Conservation (phyloP, 208 protist genomes). For the Angomonas deanei region DNA sequence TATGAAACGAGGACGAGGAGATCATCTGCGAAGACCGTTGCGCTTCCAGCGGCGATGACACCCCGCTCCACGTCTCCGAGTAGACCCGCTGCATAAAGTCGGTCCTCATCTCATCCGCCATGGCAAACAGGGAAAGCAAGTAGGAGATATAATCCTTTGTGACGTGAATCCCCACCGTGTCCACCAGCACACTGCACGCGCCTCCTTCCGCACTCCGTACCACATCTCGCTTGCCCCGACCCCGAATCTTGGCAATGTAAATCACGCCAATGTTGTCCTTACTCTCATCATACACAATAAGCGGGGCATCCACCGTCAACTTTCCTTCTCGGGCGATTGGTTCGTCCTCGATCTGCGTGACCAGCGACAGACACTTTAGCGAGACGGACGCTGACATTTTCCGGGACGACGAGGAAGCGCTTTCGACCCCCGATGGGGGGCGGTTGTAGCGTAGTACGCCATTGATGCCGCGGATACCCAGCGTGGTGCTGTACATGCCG, state of each 20-base stretch:
- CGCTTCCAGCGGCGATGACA: background rate
- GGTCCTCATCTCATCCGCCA: constrained; percentile 3
- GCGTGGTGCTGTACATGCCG: constrained; percentile 64
- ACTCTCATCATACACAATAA: constrained; percentile 41
- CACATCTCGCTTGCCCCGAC: constrained; percentile 42
- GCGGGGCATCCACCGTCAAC: constrained; percentile 39
- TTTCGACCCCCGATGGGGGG: constrained; percentile 49
- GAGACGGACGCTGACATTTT: constrained; percentile 47
- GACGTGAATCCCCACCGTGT: constrained; percentile 40
- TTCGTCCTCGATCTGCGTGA: constrained; percentile 81
- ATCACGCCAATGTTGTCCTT: constrained; percentile 60
- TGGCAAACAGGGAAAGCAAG: constrained; percentile 18
- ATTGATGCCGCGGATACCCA: constrained; percentile 37
- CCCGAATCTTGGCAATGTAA: constrained; percentile 40
- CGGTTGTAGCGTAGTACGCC: constrained; percentile 44
- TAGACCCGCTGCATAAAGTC: background rate
- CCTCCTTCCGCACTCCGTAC: constrained; percentile 48
- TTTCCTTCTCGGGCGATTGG: constrained; percentile 61
- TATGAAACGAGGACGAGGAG: constrained; percentile 8
- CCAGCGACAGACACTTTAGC: constrained; percentile 42
- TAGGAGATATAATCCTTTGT: constrained; percentile 77
- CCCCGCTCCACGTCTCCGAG: background rate
- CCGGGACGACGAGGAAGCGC: constrained; percentile 14
- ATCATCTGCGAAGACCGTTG: background rate
- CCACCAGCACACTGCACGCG: constrained; percentile 45